Evolutionary conservation across 1,139 yeast genomes (phyloP), one percentile per base, ranked within the genome.

Genomic region (Candida pseudocylindracea): DNA sequence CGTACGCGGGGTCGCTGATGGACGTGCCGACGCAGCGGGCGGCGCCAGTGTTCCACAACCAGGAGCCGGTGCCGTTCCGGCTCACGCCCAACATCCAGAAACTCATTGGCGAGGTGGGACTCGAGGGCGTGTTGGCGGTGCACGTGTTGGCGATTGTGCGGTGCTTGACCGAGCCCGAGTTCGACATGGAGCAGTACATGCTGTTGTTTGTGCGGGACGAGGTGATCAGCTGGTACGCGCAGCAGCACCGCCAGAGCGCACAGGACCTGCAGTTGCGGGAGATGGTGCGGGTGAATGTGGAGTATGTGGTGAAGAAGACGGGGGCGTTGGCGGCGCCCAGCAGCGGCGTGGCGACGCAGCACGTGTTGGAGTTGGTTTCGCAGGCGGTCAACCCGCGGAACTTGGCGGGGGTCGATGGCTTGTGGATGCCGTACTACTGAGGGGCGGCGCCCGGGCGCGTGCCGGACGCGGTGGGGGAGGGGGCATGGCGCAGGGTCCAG

Each of bases 321-420:
- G 54, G 67, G 32, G 72, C 74, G 33, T 59, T 91, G 56, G 85
- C 92, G 3, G 93, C 78, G 45, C 63, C 73, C 31, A 75, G 85
- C 20, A 70, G 73, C 27, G 71, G 78, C 15, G 91, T 91, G 11
- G 81, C 93, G n/a, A 81, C 94, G 32, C 98, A 88, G 49, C 76
- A 80, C 39, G 81, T 85, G 28, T 65, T 88, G 42, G 96, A 88
- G 43, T 65, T 88, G 47, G 81, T 91, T 35, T 76, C 93, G 3
- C 91, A 80, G 46, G 96, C 99, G 5, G 98, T 88, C 10, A 88
- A 85, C 47, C 96, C 98, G 27, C 69, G 94, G 44, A 81, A 81
- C 45, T 58, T 91, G 48, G 96, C 96, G 10, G 72, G 83, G 37
- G 78, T 93, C 12, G 98, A 91, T 45, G 75, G 85, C 26, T 63